These are phyloP conservation scores for Trichoderma brevicompactum DNA, from an alignment of 2,329 filamentous ascomycete species.

Conservation along the genomic window DNA sequence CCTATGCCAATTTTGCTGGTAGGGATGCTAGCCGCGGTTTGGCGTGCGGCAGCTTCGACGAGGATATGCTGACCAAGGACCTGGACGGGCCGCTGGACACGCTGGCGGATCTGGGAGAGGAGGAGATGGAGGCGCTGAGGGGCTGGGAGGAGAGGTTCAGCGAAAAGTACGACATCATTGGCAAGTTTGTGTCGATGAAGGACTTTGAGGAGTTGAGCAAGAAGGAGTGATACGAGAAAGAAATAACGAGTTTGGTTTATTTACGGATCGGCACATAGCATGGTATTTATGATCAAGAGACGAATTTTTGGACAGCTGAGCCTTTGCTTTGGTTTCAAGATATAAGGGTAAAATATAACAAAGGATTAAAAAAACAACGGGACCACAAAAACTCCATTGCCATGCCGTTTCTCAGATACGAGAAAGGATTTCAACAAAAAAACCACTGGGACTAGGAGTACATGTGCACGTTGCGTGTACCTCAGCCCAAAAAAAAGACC, in stretches of 20 bases:
- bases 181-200: constrained; percentile 69
- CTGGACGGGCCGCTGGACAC: constrained; percentile 81
- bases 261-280: not conserved
- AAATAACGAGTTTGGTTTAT: not conserved
- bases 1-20: constrained; percentile 95
- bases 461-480: not conserved
- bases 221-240: constrained; percentile 13
- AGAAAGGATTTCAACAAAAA: constrained; percentile 28
- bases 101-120: constrained; percentile 70
- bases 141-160: constrained; percentile 94
- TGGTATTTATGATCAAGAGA: constrained; percentile 5
- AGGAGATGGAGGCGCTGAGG: constrained; percentile 80
- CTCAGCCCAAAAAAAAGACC: constrained; percentile 44
- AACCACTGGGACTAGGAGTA: not conserved
- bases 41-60: constrained; percentile 89
- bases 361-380: constrained; percentile 28
- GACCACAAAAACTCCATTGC: constrained; percentile 20
- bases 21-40: constrained; percentile 87
- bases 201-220: constrained; percentile 40
- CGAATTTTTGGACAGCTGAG: not conserved
- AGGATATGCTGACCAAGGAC: constrained; percentile 92
- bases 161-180: constrained; percentile 95
- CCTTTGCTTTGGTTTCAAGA: not conserved
- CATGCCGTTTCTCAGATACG: constrained; percentile 27
- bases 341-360: not conserved